phyloP scores from a whole-genome alignment of 192 early-diverging fungal species.

The Rhizoclosmatium sp. region DNA sequence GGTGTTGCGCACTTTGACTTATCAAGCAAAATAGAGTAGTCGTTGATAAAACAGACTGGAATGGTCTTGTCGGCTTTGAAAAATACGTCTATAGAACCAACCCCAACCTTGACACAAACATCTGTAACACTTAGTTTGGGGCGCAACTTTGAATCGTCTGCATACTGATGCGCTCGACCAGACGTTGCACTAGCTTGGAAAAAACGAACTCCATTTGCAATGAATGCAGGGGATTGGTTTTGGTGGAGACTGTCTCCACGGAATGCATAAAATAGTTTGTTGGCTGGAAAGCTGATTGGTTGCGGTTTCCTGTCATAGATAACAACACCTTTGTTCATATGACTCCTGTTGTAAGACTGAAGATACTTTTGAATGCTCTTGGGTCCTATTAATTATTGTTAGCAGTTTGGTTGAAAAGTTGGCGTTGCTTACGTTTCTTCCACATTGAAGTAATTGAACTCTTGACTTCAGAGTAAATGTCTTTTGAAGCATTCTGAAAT shows the following conservation, averaged over 20 bases:
- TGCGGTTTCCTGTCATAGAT: background rate
- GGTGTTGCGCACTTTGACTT: background rate
- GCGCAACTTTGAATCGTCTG: background rate
- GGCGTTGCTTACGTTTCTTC: too few species aligned
- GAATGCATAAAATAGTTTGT: constrained; percentile 3
- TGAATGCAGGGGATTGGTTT: background rate
- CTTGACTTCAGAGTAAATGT: background rate
- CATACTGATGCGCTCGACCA: background rate
- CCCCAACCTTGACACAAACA: background rate
- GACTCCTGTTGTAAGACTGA: too few species aligned
- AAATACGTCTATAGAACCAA: background rate
- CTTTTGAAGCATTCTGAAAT: background rate
- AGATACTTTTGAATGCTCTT: too few species aligned
- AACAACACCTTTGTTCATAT: background rate
- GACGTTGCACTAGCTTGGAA: background rate
- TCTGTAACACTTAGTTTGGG: background rate
- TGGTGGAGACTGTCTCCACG: background rate
- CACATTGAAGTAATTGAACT: too few species aligned
- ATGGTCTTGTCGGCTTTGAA: background rate
- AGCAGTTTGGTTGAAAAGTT: too few species aligned
- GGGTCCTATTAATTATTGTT: too few species aligned
- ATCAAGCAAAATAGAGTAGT: background rate
- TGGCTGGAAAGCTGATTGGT: background rate
- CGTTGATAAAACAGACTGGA: background rate
- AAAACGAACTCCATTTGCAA: too few species aligned